Evolutionary conservation across 352 stramenopile genomes (phyloP), one percentile per base, ranked within the genome.

Genomic region (Pythium coloratum): DNA sequence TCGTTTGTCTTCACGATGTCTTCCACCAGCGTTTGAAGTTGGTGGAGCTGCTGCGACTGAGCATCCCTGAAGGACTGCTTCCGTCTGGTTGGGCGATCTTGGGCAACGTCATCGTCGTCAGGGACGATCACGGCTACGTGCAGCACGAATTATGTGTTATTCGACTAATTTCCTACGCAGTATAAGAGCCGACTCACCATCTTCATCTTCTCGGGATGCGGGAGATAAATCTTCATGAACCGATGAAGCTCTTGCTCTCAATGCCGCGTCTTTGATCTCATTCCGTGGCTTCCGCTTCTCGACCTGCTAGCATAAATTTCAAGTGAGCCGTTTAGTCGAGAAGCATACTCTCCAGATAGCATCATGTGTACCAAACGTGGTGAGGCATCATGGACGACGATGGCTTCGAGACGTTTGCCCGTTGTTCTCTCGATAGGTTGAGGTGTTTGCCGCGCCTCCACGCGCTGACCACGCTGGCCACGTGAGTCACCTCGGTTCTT

Each of bases 1-100:
- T 66, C 56, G 24, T 73, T 55, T 14, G 61, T 66, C 38, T 63
- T 26, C 33, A 66, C 20, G 38, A 73, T 73, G 8, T 73, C 61
- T 13, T 62, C 50, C 4, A 73, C 56, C 0, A 73, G 30, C 2
- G 36, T n/a, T 28, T 68, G 46, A 4, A 73, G 38, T 26, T 58
- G 30, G 7, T 34, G 49, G 0, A 63, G 6, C 36, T 73, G 61
- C 8, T 73, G 33, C 18, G 16, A 46, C 42, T 73, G 61, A 18
- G 46, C 20, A 38, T 47, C 2, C 2, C 66, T 40, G 44, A 72
- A 67, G 5, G 53, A 26, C 20, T 70, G 46, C 20, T 32, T 70
- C 3, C 62, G 34, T 18, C 14, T 28, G 16, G 40, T 30, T 3
- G 53, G 33, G 6, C 55, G 30, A 2, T 55, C 33, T 49, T 63